Conservation (phyloP, 2,329 filamentous ascomycete species). For the Aspergillus awamori region DNA sequence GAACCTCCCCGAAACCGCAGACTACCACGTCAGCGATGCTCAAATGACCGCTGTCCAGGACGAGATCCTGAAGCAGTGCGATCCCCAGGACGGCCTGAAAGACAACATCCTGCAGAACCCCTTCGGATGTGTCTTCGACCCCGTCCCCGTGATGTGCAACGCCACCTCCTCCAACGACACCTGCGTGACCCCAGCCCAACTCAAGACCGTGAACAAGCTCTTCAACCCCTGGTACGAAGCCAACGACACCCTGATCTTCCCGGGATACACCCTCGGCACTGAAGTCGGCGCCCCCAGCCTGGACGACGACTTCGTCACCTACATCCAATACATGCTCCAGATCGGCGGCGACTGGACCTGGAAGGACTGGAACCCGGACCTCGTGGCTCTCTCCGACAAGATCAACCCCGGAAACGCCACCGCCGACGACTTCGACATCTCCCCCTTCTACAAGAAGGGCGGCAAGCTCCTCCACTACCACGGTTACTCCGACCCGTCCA, state of each 20-base stretch:
- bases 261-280: slow-evolving; percentile 16
- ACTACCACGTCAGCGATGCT: slow-evolving; percentile 47
- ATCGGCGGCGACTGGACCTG: slow-evolving; percentile 44
- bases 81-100: slow-evolving; percentile 52
- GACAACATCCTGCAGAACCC: slow-evolving; percentile 57
- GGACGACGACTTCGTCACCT: slow-evolving; percentile 14
- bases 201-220: slow-evolving; percentile 36
- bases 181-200: slow-evolving; percentile 51
- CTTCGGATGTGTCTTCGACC: slow-evolving; percentile 46
- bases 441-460: slow-evolving; percentile 14
- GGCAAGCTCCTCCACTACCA: slow-evolving; percentile 25
- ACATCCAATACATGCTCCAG: slow-evolving; percentile 34
- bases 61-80: slow-evolving; percentile 56
- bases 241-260: slow-evolving; percentile 36
- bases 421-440: slow-evolving; percentile 17
- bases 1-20: slow-evolving; percentile 52
- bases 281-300: slow-evolving; percentile 14
- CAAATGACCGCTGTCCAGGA: slow-evolving; percentile 51
- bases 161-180: slow-evolving; percentile 28
- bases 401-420: slow-evolving; percentile 18
- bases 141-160: slow-evolving; percentile 35
- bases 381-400: slow-evolving; percentile 34
- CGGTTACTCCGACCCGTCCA: slow-evolving; percentile 18
- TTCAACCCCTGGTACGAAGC: slow-evolving; percentile 12
- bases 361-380: slow-evolving; percentile 38